These are phyloP conservation scores for Xerocomellus dryophilus DNA, from an alignment of 768 basidiomycete genomes.

Conservation along the genomic window DNA sequence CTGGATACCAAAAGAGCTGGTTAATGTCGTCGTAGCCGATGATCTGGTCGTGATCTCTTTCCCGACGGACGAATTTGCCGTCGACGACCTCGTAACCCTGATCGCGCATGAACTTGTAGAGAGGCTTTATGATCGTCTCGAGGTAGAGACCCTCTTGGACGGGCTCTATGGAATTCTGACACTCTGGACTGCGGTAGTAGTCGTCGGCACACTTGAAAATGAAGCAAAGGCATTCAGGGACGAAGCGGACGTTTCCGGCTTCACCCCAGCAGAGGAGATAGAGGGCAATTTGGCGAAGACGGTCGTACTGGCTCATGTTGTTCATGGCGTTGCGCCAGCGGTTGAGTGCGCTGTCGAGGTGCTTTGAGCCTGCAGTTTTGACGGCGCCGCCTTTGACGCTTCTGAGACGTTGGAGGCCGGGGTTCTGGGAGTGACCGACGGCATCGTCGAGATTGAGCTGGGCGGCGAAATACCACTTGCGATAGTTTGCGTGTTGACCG, in stretches of 20 bases:
- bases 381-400: conserved; percentile 64
- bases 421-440: conserved; percentile 92
- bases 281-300: conserved; percentile 92
- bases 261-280: conserved; percentile 99
- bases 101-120: conserved; percentile 95
- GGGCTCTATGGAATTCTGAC: conserved; percentile 90
- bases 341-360: conserved; percentile 89
- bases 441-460: conserved; percentile 99
- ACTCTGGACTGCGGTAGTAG: conserved; percentile 97
- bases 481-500: conserved; percentile 97
- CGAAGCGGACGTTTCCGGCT: conserved; percentile 94
- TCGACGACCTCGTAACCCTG: conserved; percentile 96
- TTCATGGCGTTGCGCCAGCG: conserved; percentile 99
- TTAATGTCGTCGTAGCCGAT: conserved; percentile 99
- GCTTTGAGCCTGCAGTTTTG: conserved; percentile 61
- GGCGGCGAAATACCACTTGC: conserved; percentile 99
- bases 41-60: conserved; percentile 92
- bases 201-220: conserved; percentile 99
- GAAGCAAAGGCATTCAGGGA: conserved; percentile 96
- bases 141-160: conserved; percentile 95
- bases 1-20: conserved; percentile 99
- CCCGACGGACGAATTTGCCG: conserved; percentile 90
- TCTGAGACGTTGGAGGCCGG: conserved; percentile 84
- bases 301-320: conserved; percentile 98
- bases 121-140: conserved; percentile 85